These are phyloP conservation scores for Nicotiana sylvestris DNA, from an alignment of 257 asterid species.

Conservation along the genomic window DNA sequence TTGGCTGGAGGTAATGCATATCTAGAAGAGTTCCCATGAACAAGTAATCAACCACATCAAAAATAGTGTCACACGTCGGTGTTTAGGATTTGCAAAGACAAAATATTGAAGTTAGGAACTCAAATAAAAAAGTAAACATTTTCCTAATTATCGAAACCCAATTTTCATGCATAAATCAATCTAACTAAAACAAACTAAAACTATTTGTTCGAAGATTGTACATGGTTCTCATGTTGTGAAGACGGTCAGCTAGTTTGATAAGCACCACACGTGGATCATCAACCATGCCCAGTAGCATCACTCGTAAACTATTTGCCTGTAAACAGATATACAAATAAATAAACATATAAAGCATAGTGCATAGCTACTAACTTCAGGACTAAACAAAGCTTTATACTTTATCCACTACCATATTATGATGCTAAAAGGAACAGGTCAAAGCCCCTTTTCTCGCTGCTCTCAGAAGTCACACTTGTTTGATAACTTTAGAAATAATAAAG, in stretches of 20 bases:
- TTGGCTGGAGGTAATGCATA: conserved; percentile 80
- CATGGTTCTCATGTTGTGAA: conserved; percentile 99
- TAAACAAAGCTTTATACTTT: not conserved
- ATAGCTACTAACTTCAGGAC: not conserved
- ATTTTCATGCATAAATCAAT: not conserved
- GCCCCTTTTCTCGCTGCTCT: not conserved
- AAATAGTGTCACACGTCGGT: not conserved
- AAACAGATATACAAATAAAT: conserved; percentile 16
- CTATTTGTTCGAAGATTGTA: conserved; percentile 22
- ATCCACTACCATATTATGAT: not conserved
- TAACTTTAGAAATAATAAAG: not conserved
- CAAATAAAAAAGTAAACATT: not conserved
- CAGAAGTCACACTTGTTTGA: not conserved
- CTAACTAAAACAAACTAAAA: not conserved
- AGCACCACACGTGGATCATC: conserved; percentile 99
- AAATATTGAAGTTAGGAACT: not conserved
- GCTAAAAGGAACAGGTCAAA: not conserved
- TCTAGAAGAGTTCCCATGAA: conserved; percentile 33
- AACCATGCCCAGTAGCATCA: conserved; percentile 96
- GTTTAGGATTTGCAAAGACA: not conserved
- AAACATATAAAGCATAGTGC: not conserved
- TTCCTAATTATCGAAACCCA: not conserved
- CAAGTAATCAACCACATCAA: conserved; percentile 1
- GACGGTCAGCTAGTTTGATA: conserved; percentile 98
- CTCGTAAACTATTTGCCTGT: conserved; percentile 91